phyloP scores from a whole-genome alignment of 192 early-diverging fungal species.

The Coemansia erecta region DNA sequence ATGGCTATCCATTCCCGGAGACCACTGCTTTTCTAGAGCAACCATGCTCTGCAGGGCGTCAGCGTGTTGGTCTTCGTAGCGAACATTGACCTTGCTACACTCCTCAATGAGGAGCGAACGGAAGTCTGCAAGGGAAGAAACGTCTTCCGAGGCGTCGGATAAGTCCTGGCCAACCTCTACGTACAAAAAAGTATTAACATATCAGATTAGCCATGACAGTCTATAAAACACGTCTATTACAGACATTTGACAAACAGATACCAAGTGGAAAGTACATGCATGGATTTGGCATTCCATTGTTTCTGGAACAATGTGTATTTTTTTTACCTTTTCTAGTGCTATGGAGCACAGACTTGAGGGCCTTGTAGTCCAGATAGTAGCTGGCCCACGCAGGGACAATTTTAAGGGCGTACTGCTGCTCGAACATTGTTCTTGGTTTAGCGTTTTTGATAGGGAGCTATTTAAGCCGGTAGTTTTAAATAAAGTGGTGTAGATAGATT shows the following conservation, averaged over 20 bases:
- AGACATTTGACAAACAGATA: not conserved
- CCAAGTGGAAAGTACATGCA: not conserved
- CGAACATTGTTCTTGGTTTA: slow-evolving; percentile 54
- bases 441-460: not conserved
- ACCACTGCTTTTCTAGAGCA: slow-evolving; percentile 23
- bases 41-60: slow-evolving; percentile 21
- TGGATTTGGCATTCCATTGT: not conserved
- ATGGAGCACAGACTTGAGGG: slow-evolving; percentile 54
- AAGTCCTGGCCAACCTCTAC: not conserved
- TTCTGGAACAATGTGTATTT: not conserved
- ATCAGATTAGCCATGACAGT: not conserved
- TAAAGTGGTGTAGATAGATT: not conserved
- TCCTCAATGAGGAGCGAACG: slow-evolving; percentile 43
- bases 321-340: not conserved
- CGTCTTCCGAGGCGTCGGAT: not conserved
- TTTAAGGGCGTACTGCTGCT: slow-evolving; percentile 56
- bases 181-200: not conserved
- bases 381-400: slow-evolving; percentile 55
- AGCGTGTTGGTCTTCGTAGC: slow-evolving; percentile 48
- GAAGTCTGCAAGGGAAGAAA: slow-evolving; percentile 27
- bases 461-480: not conserved
- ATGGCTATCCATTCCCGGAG: slow-evolving; percentile 7
- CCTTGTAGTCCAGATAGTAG: slow-evolving; percentile 57
- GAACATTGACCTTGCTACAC: slow-evolving; percentile 55
- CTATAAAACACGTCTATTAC: too few species aligned